Conservation (phyloP, 2,329 filamentous ascomycete species). For the Fusarium equiseti region DNA sequence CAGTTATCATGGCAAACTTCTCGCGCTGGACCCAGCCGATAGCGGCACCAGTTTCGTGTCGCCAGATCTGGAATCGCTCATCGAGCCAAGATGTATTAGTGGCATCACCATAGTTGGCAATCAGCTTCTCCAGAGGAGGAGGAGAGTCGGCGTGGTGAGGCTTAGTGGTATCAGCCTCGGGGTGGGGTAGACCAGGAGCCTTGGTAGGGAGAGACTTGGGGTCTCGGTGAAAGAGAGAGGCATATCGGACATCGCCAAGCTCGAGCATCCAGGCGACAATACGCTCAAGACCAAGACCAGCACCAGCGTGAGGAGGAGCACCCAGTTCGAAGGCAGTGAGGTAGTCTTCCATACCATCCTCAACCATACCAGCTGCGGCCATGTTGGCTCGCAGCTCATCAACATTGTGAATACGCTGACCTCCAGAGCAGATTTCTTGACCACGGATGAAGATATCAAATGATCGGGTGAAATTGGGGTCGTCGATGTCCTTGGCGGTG, state of each 20-base stretch:
- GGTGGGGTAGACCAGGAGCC: constrained; percentile 78
- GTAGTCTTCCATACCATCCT: constrained; percentile 90
- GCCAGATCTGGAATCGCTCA: constrained; percentile 88
- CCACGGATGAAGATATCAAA: constrained; percentile 96
- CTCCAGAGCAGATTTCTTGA: constrained; percentile 92
- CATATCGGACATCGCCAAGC: constrained; percentile 89
- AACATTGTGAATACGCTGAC: constrained; percentile 90
- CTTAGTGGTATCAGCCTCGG: constrained; percentile 81
- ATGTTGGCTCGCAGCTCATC: constrained; percentile 81
- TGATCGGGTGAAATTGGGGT: constrained; percentile 83
- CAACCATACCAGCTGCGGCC: constrained; percentile 79
- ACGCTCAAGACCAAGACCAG: constrained; percentile 90
- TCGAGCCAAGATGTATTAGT: constrained; percentile 96
- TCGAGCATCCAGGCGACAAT: constrained; percentile 88
- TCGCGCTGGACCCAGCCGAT: constrained; percentile 83
- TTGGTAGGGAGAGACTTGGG: constrained; percentile 85
- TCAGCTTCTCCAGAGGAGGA: constrained; percentile 85
- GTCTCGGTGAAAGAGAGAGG: constrained; percentile 88
- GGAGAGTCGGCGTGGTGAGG: constrained; percentile 64
- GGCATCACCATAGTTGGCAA: constrained; percentile 95
- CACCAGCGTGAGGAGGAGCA: constrained; percentile 88
- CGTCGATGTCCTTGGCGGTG: constrained; percentile 82
- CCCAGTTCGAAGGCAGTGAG: constrained; percentile 89
- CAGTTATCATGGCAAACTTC: constrained; percentile 85
- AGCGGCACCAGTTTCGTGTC: constrained; percentile 85